Evolutionary conservation across 345 rosid genomes (phyloP).

Genomic region (Moricandia moricandioides): DNA sequence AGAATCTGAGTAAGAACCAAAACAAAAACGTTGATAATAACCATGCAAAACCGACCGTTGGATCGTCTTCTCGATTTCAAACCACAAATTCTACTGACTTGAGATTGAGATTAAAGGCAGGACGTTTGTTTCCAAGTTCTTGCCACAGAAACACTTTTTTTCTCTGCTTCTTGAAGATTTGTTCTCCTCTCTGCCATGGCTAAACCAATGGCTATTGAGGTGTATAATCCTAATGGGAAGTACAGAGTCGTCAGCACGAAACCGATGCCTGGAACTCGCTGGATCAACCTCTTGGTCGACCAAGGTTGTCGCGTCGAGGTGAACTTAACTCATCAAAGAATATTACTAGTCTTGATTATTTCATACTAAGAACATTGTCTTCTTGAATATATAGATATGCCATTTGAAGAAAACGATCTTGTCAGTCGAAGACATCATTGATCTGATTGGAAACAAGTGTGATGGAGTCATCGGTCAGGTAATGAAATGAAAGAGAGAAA

Average conservation of each 20-base stretch:
- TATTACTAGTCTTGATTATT: not conserved
- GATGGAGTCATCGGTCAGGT: constrained; percentile 98
- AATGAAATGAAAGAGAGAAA: constrained; percentile 2
- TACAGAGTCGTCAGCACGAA: constrained; percentile 95
- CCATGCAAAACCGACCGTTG: constrained; percentile 34
- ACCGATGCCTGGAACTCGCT: constrained; percentile 97
- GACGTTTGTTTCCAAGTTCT: constrained; percentile 8
- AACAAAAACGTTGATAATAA: not conserved
- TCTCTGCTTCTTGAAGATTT: not conserved
- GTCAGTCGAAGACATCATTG: constrained; percentile 87
- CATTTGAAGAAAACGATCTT: constrained; percentile 88
- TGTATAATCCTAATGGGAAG: constrained; percentile 85
- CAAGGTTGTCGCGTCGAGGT: constrained; percentile 96
- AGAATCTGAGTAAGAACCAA: not conserved
- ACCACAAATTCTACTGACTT: constrained; percentile 20
- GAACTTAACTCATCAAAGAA: constrained; percentile 4
- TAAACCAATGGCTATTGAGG: constrained; percentile 87
- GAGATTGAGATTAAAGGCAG: constrained; percentile 3
- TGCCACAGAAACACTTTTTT: not conserved
- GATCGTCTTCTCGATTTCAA: constrained; percentile 27
- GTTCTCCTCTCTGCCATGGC: constrained; percentile 51
- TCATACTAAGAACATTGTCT: not conserved
- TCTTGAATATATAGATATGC: constrained; percentile 56
- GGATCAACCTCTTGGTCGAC: constrained; percentile 88
- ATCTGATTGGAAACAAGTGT: constrained; percentile 81